Conservation (phyloP, 1,139 yeast genomes). For the Taphrina pruni region DNA sequence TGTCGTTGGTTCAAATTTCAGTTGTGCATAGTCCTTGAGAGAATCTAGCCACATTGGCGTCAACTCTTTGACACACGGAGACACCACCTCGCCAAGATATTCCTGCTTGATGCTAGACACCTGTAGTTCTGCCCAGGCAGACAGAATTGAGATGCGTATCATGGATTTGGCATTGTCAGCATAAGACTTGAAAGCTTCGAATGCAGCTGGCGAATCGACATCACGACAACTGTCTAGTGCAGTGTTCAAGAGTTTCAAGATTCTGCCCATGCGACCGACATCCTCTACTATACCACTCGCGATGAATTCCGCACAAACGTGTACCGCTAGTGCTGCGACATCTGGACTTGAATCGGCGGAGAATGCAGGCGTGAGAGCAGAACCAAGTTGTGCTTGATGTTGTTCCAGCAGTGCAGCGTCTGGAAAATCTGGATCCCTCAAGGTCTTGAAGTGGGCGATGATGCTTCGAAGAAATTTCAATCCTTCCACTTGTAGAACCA, state of each 20-base stretch:
- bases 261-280: constrained; percentile 61
- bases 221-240: constrained; percentile 64
- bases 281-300: constrained; percentile 61
- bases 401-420: constrained; percentile 79
- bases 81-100: constrained; percentile 58
- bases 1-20: constrained; percentile 64
- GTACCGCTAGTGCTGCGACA: constrained; percentile 77
- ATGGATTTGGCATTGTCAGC: constrained; percentile 59
- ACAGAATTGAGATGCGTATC: constrained; percentile 71
- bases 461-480: constrained; percentile 68
- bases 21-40: constrained; percentile 72
- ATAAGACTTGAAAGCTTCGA: constrained; percentile 55
- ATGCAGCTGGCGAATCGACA: constrained; percentile 51
- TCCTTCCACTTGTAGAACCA: constrained; percentile 68
- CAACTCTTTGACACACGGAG: constrained; percentile 65
- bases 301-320: constrained; percentile 78
- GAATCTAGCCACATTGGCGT: constrained; percentile 81
- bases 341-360: constrained; percentile 72
- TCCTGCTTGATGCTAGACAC: constrained; percentile 55
- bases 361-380: constrained; percentile 92
- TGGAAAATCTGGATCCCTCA: constrained; percentile 75
- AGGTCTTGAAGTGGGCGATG: constrained; percentile 56
- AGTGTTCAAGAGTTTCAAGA: constrained; percentile 68
- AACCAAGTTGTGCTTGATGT: constrained; percentile 91
- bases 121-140: constrained; percentile 86